These are phyloP conservation scores for Monosporascus sp. DNA, from an alignment of 2,329 filamentous ascomycete genomes.

Conservation along the genomic window DNA sequence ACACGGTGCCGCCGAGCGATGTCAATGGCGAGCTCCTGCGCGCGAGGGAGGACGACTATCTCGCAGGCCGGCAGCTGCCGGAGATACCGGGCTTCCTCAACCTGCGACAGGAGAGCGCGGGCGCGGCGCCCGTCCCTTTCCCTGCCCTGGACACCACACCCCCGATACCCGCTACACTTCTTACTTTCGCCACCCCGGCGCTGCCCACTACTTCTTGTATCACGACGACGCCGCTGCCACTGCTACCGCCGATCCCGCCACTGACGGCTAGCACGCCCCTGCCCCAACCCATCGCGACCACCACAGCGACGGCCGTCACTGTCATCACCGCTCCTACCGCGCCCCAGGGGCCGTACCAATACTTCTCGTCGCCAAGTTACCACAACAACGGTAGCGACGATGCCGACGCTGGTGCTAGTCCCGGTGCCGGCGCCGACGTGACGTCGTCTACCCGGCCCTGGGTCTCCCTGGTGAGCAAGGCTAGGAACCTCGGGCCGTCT, in stretches of 20 bases:
- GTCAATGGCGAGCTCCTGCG: constrained; percentile 19
- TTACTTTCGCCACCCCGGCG: too few species aligned
- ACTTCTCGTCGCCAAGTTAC: background rate
- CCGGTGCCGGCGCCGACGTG: constrained; percentile 10
- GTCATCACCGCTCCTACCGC: background rate
- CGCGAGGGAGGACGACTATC: constrained; percentile 23
- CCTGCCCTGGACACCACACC: too few species aligned
- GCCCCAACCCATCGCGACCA: background rate
- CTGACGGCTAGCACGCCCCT: background rate
- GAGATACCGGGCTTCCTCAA: constrained; percentile 20
- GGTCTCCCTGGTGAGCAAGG: constrained; percentile 16
- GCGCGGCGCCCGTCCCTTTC: background rate
- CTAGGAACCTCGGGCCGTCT: background rate
- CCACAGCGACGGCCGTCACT: background rate
- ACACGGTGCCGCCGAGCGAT: constrained; percentile 20
- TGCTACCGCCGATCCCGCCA: background rate
- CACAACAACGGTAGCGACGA: constrained; percentile 13
- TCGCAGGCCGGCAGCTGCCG: constrained; percentile 20
- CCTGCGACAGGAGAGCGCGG: constrained; percentile 21
- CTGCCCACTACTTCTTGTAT: too few species aligned
- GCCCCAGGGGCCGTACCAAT: too few species aligned
- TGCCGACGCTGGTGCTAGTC: constrained; percentile 9
- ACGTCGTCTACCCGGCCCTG: constrained; percentile 12
- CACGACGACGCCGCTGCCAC: background rate
- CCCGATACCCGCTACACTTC: too few species aligned